Evolutionary conservation across 2,329 filamentous ascomycete genomes (phyloP), one percentile per base, ranked within the genome.

Genomic region (Podosphaera leucotricha): DNA sequence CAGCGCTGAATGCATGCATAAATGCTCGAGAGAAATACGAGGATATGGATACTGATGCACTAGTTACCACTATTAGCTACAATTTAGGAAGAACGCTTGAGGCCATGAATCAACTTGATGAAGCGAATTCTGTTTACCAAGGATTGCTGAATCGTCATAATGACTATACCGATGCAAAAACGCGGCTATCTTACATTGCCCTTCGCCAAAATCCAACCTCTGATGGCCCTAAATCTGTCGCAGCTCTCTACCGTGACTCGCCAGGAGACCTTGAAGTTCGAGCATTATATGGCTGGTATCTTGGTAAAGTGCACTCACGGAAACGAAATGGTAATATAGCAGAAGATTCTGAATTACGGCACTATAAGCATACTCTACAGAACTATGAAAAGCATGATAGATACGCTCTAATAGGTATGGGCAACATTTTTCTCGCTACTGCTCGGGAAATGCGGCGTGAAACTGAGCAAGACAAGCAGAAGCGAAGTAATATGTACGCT

Each of bases 361-460:
- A 94, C 59, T 92, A 92, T 68, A 98, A 95, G 63, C 85, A 94
- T 60, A 95, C 87, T 0, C 66, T 98, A 24, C 84, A 92, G 58
- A 77, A 86, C 52, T 80, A 85, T 58, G 87, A 98, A 64, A 98
- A 95, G 67, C 90, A 98, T 58, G 90, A 98, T 59, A 72, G 84
- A n/a, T 98, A 98, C 59, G 84, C 90, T 3, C 67, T 98, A 22
- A 86, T 92, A 21, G 87, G 83, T 13, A 95, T 98, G 87, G 90
- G 90, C 37, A 98, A 98, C 58, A 66, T 98, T 6, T 62, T 58
- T 79, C 70, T 98, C 36, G 67, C 79, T 52, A 76, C 83, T 48
- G 90, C 90, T 8, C 76, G 90, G 53, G 92, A 98, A 60, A 94
- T 95, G 85, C 80, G 83, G 24, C 76, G 86, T 43, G 82, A 90